Evolutionary conservation across 768 basidiomycete species (phyloP).

Genomic region (Galerina sulciceps): DNA sequence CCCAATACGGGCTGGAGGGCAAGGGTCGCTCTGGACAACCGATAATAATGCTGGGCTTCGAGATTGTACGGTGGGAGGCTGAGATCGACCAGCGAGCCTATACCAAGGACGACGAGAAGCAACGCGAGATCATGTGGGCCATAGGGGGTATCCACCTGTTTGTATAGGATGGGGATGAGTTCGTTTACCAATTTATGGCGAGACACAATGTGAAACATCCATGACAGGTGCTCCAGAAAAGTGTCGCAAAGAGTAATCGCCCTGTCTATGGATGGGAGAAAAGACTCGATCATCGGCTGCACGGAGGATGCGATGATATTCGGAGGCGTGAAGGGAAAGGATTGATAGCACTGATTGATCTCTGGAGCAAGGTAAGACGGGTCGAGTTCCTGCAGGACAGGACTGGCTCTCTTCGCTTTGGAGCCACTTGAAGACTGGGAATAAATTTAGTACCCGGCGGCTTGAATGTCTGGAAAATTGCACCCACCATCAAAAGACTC

Average conservation of each 20-base stretch:
- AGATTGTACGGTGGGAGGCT: slow-evolving; percentile 47
- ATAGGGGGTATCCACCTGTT: slow-evolving; percentile 36
- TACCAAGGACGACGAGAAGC: slow-evolving; percentile 48
- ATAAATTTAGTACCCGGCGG: slow-evolving; percentile 1
- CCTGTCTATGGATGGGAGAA: slow-evolving; percentile 46
- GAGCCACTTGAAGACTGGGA: slow-evolving; percentile 7
- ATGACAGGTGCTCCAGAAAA: slow-evolving; percentile 51
- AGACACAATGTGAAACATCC: slow-evolving; percentile 55
- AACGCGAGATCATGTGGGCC: slow-evolving; percentile 56
- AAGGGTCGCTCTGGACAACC: slow-evolving; percentile 49
- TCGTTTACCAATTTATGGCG: slow-evolving; percentile 47
- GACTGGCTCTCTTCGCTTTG: slow-evolving; percentile 5
- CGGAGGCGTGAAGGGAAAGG: slow-evolving; percentile 49
- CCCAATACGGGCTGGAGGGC: slow-evolving; percentile 48
- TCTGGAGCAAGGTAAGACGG: slow-evolving; percentile 48
- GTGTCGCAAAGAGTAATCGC: slow-evolving; percentile 48
- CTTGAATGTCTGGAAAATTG: background rate
- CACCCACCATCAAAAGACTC: slow-evolving; percentile 48
- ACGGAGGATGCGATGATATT: slow-evolving; percentile 36
- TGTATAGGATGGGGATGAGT: slow-evolving; percentile 52
- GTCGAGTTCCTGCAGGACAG: slow-evolving; percentile 41
- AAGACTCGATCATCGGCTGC: slow-evolving; percentile 45
- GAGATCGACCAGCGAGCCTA: slow-evolving; percentile 54
- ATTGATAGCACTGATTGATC: slow-evolving; percentile 43
- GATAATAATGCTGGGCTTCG: slow-evolving; percentile 58